These are phyloP conservation scores for Pterocarpus santalinus DNA, from an alignment of 306 rosid genomes.

Conservation along the genomic window DNA sequence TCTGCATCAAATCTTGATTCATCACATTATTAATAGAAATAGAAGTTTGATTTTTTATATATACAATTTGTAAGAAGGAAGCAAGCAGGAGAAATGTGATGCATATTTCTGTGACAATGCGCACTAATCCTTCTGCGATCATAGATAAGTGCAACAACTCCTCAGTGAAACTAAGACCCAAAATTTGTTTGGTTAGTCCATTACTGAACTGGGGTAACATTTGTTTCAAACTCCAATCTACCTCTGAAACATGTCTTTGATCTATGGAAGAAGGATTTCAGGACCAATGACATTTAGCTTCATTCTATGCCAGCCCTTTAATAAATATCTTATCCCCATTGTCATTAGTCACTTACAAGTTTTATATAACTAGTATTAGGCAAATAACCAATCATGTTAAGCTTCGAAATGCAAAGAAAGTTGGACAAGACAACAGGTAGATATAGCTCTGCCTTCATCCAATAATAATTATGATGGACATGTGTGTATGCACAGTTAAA, in stretches of 20 bases:
- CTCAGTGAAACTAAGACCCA: not conserved
- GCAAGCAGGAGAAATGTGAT: conserved; percentile 2
- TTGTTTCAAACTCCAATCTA: conserved; percentile 8
- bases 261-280: conserved; percentile 19
- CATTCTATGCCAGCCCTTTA: not conserved
- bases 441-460: conserved; percentile 8
- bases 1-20: conserved; percentile 50
- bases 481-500: conserved; percentile 32
- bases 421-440: conserved; percentile 41
- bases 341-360: not conserved
- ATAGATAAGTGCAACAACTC: conserved; percentile 8
- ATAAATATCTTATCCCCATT: conserved; percentile 24
- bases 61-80: not conserved
- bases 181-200: conserved; percentile 11
- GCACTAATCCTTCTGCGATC: conserved; percentile 1
- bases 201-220: conserved; percentile 17
- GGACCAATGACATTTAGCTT: conserved; percentile 19
- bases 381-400: conserved; percentile 17
- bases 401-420: conserved; percentile 15
- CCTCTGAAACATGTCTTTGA: conserved; percentile 3
- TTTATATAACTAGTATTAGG: conserved; percentile 16
- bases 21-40: not conserved
- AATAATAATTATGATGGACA: conserved; percentile 35
- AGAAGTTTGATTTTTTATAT: not conserved
- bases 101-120: conserved; percentile 9